These are phyloP conservation scores for Mycena pura DNA, from an alignment of 768 basidiomycete genomes.

Conservation along the genomic window DNA sequence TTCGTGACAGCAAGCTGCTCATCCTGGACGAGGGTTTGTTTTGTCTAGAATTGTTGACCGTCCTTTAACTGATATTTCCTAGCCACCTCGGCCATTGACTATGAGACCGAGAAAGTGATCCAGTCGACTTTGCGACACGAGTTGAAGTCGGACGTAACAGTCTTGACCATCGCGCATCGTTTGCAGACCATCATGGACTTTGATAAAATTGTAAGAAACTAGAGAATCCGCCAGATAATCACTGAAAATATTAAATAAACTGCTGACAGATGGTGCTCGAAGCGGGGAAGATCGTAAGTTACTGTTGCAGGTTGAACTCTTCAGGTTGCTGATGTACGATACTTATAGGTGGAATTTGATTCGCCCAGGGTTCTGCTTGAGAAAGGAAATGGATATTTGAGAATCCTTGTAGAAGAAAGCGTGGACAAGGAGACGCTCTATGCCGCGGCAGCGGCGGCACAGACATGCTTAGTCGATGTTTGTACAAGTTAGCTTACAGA, in stretches of 20 bases:
- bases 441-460: not conserved
- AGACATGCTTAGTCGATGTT: not conserved
- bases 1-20: slow-evolving; percentile 34
- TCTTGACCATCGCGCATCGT: slow-evolving; percentile 52
- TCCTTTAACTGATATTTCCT: not conserved
- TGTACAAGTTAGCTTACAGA: too few relatives aligned
- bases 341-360: slow-evolving; percentile 48
- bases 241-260: too few relatives aligned
- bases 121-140: slow-evolving; percentile 39
- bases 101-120: slow-evolving; percentile 60
- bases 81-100: slow-evolving; percentile 33
- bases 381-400: slow-evolving; percentile 46
- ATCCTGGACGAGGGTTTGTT: slow-evolving; percentile 21
- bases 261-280: slow-evolving; percentile 40
- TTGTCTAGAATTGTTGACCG: slow-evolving; percentile 25
- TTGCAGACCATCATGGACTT: slow-evolving; percentile 38
- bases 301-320: not conserved
- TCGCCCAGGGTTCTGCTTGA: slow-evolving; percentile 46
- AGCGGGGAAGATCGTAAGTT: slow-evolving; percentile 38
- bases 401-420: slow-evolving; percentile 50
- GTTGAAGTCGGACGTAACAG: slow-evolving; percentile 38
- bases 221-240: too few relatives aligned
- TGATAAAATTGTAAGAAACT: slow-evolving; percentile 34
- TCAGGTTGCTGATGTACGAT: not conserved
- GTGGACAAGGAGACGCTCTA: slow-evolving; percentile 44